Evolutionary conservation across 2,329 filamentous ascomycete genomes (phyloP).

Genomic region (Immersiporthe knoxdaviesiana): DNA sequence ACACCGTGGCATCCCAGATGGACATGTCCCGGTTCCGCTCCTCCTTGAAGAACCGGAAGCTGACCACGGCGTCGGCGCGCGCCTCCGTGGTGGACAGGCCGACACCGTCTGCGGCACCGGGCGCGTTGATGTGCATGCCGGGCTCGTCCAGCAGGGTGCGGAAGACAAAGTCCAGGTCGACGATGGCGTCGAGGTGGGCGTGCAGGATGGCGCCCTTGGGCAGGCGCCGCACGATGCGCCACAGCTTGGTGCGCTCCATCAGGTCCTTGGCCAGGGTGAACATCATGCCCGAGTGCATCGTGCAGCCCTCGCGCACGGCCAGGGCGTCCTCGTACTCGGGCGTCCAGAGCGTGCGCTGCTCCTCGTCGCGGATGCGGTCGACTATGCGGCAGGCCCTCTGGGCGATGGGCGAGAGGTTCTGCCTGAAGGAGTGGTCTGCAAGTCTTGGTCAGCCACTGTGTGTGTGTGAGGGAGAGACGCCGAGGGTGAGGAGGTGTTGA

Average conservation of each 20-base stretch:
- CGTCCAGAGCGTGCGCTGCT: conserved; percentile 78
- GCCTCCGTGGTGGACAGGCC: conserved; percentile 55
- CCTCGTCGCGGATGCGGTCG: conserved; percentile 74
- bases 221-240: conserved; percentile 82
- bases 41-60: conserved; percentile 63
- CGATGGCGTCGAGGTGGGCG: conserved; percentile 89
- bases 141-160: conserved; percentile 70
- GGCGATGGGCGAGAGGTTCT: conserved; percentile 78
- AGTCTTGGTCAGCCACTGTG: conserved; percentile 43
- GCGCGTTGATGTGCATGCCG: conserved; percentile 71
- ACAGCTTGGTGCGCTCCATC: conserved; percentile 84
- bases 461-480: neutral
- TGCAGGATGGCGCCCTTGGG: conserved; percentile 88
- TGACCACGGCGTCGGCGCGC: conserved; percentile 58
- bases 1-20: conserved; percentile 67
- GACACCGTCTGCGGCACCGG: conserved; percentile 46
- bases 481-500: neutral
- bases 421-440: conserved; percentile 59
- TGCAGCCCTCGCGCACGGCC: conserved; percentile 62
- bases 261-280: conserved; percentile 83
- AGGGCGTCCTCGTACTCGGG: conserved; percentile 71
- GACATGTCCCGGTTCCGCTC: conserved; percentile 43
- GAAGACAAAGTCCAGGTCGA: conserved; percentile 81
- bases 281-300: conserved; percentile 89
- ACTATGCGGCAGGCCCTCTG: conserved; percentile 79